Evolutionary conservation across 805 yeast genomes (phyloP), one percentile per base, ranked within the genome.

Genomic region (Maudiozyma bulderi): DNA sequence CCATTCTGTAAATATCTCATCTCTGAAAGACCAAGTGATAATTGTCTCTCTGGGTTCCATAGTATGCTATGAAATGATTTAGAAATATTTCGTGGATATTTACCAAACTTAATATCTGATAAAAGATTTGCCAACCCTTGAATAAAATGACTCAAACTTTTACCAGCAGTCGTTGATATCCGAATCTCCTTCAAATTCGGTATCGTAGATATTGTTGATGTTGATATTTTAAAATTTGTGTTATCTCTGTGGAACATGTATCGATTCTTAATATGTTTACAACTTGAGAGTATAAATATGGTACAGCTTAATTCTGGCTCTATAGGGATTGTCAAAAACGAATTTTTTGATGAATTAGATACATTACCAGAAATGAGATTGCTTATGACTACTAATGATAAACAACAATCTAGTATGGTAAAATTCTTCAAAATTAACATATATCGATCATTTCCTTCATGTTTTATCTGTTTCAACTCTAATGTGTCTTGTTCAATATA

Each of bases 371-470:
- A 53, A 33, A 51, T 54, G 28, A 52, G 30, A 7, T 59, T 50
- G 33, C 56, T 50, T 4, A 61, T 7, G 8, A 55, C 50, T 2
- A 60, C 34, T 3, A 61, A 34, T 8, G 52, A 50, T 15, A 61
- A 43, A 38, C 60, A 58, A 41, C 57, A 57, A 41, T 61, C 64
- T 31, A 58, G 34, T 6, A 55, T 37, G 28, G 46, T 56, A 39
- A 60, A 59, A 30, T 56, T 46, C 39, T 47, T 50, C 26, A 61
- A 20, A 8, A 44, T 33, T 6, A 54, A 28, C 11, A 34, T 20
- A n/a, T 14, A n/a, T 13, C 28, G 40, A 11, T 45, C 47, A 6
- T 44, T 44, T 30, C 31, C 7, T 13, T 39, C n/a, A 4, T 28
- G 42, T 39, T 10, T 39, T 28, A n/a, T 11, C 35, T 13, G 30